Evolutionary conservation across 148 eudicot species (phyloP), one percentile per base, ranked within the genome.

Genomic region (Amaranthus cruentus): DNA sequence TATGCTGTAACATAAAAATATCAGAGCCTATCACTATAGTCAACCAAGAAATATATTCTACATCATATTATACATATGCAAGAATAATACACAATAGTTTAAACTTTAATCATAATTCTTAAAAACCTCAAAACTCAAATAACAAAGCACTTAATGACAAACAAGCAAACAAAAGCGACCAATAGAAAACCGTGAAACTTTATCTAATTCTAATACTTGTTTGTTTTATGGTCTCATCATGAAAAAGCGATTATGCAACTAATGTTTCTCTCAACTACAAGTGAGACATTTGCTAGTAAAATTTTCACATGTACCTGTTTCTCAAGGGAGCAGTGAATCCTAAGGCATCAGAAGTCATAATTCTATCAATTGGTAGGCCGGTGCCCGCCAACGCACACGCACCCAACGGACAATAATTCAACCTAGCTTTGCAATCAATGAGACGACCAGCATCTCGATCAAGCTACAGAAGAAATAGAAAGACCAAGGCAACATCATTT

Each of bases 371-470:
- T 47, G 97, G 96, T 77, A 96, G 87, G 73, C 99, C 97, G 67
- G 99, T 96, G 47, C 99, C 99, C 77, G 99, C 99, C 82, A 96
- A 79, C 46, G 99, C 99, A 84, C 99, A 96, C 51, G 99, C 99
- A 83, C 99, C 99, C 71, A 96, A 79, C 50, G 99, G 99, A 73
- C 91, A 86, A 81, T 86, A 90, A 83, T 96, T 96, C 84, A 96
- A 70, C 78, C 99, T 85, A 62, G 72, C 87, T 82, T 87, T 87
- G 79, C 99, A 96, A 83, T 96, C 97, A 72, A 58, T 71, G 71
- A 96, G 77, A 66, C 99, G 99, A 55, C 93, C 86, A 75, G 92
- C 94, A 90, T 96, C 99, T 74, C 97, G 97, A 74, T 90, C 97
- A 81, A 96, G 95, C 97, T 96, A 74, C 78, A 80, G 53, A 62